phyloP scores from a whole-genome alignment of 2,329 filamentous ascomycete species.

The Leptosphaerulina australis region DNA sequence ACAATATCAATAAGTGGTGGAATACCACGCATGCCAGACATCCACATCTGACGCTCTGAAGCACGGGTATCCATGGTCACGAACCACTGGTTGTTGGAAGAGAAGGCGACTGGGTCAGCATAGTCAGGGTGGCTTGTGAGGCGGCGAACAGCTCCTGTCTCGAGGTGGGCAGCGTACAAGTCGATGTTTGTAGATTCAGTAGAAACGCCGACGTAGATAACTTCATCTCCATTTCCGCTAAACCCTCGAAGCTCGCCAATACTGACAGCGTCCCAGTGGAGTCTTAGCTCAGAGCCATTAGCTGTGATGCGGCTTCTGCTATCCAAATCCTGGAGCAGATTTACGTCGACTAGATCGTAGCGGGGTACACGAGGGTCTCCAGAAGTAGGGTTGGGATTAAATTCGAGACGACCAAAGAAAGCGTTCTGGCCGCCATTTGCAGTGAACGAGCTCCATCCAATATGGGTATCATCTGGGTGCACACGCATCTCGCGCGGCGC shows the following conservation, averaged over 20 bases:
- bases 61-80: conserved; percentile 55
- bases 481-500: conserved; percentile 53
- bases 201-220: conserved; percentile 51
- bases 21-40: conserved; percentile 50
- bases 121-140: conserved; percentile 56
- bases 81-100: conserved; percentile 53
- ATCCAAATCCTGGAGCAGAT: conserved; percentile 29
- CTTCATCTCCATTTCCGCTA: conserved; percentile 50
- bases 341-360: conserved; percentile 54
- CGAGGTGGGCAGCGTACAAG: conserved; percentile 51
- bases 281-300: conserved; percentile 34
- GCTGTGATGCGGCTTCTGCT: background rate
- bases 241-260: conserved; percentile 57
- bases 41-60: conserved; percentile 52
- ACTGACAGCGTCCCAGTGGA: conserved; percentile 42
- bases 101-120: conserved; percentile 52
- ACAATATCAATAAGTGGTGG: conserved; percentile 51
- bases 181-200: conserved; percentile 55
- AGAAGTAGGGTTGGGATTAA: conserved; percentile 46
- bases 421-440: conserved; percentile 32
- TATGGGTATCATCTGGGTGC: conserved; percentile 54
- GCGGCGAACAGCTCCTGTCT: conserved; percentile 51
- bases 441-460: conserved; percentile 52
- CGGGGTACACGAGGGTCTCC: conserved; percentile 13
- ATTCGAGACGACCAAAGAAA: conserved; percentile 51